Evolutionary conservation across 164 flowering plant genomes (phyloP).

Genomic region (Berberis vulgaris): DNA sequence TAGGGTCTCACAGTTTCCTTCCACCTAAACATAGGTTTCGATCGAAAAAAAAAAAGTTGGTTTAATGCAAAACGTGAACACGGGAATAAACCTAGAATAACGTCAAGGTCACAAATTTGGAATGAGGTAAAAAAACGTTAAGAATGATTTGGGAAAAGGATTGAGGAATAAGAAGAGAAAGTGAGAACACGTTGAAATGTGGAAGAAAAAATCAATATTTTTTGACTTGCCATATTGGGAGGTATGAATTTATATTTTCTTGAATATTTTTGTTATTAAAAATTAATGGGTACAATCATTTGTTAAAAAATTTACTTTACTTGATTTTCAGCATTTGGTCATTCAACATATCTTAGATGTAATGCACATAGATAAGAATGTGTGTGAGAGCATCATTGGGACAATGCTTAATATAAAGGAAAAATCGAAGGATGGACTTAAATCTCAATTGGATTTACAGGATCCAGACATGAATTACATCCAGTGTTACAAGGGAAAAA

Average conservation of each 20-base stretch:
- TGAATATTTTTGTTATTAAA: not conserved
- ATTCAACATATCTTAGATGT: slow-evolving; percentile 2
- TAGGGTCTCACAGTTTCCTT: too few species aligned
- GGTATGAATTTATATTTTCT: not conserved
- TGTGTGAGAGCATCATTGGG: slow-evolving; percentile 2
- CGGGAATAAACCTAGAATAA: not conserved
- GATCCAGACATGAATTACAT: slow-evolving; percentile 2
- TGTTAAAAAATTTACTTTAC: not conserved
- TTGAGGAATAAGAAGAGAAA: not conserved
- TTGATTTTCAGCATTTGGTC: not conserved
- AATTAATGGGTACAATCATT: not conserved
- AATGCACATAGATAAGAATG: slow-evolving; percentile 6
- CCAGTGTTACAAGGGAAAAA: not conserved
- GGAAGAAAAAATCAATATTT: slow-evolving; percentile 2
- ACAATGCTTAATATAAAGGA: slow-evolving; percentile 3
- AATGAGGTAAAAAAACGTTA: not conserved
- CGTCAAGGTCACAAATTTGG: not conserved
- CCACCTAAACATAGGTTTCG: not conserved
- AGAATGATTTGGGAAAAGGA: slow-evolving; percentile 3
- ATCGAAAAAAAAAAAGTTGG: not conserved
- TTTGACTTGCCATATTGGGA: slow-evolving; percentile 1
- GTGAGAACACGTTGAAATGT: not conserved
- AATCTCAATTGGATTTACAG: slow-evolving; percentile 1
- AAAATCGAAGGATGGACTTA: slow-evolving; percentile 4
- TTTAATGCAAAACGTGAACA: slow-evolving; percentile 1